phyloP scores from a whole-genome alignment of 164 flowering plant genomes.

The Cinnamomum chago region DNA sequence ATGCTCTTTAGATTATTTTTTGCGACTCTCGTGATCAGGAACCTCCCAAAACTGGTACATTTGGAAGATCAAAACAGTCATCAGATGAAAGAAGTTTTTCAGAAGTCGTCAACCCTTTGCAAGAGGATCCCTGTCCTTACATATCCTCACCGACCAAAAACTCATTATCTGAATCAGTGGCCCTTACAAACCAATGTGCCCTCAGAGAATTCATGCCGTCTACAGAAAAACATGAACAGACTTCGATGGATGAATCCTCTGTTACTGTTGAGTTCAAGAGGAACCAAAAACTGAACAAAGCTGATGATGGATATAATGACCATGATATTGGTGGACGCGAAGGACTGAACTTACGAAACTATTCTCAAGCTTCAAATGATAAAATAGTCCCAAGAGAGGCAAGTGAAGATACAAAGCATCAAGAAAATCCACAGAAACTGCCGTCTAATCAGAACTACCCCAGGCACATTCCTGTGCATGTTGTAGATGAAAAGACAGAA shows the following conservation, averaged over 20 bases:
- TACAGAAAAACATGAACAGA: conserved; percentile 22
- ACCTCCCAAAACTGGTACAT: conserved; percentile 35
- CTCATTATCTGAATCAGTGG: conserved; percentile 17
- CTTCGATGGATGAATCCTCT: conserved; percentile 29
- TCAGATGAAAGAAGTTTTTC: conserved; percentile 35
- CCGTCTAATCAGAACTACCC: conserved; percentile 48
- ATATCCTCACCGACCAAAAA: conserved; percentile 37
- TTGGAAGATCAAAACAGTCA: conserved; percentile 25
- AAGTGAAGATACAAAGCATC: conserved; percentile 19
- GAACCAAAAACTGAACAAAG: conserved; percentile 22
- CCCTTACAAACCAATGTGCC: conserved; percentile 24
- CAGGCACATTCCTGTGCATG: conserved; percentile 65
- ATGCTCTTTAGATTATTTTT: neutral
- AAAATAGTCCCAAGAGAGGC: conserved; percentile 22
- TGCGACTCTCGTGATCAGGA: conserved; percentile 29
- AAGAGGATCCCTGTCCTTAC: conserved; percentile 46
- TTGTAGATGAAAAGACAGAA: conserved; percentile 46
- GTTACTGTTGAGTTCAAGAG: conserved; percentile 21
- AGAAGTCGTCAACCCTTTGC: conserved; percentile 39
- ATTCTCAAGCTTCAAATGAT: conserved; percentile 17
- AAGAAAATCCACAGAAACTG: conserved; percentile 30
- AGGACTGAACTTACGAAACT: conserved; percentile 17
- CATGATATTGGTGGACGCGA: conserved; percentile 28
- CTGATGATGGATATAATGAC: conserved; percentile 22
- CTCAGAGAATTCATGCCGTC: conserved; percentile 46